phyloP scores from a whole-genome alignment of 75 land plant species.

The Pseudotsuga menziesii region DNA sequence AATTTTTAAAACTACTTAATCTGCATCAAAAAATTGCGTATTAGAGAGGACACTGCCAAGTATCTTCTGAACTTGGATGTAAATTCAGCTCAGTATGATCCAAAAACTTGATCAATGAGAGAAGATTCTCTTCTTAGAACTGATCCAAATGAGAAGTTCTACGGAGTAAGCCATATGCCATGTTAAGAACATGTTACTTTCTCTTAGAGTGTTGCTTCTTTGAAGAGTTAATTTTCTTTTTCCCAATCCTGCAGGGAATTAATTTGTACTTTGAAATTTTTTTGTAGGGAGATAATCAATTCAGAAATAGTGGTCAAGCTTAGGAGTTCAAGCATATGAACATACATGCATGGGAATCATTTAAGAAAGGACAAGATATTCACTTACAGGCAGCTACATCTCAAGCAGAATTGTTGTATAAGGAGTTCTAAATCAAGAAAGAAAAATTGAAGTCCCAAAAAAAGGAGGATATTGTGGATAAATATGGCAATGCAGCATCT shows the following conservation, averaged over 20 bases:
- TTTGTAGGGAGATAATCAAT: slow-evolving; percentile 77
- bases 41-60: slow-evolving; percentile 93
- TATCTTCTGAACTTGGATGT: slow-evolving; percentile 92
- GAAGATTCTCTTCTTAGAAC: slow-evolving; percentile 92
- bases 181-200: neutral
- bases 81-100: slow-evolving; percentile 90
- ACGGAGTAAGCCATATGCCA: slow-evolving; percentile 40
- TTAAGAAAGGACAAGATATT: slow-evolving; percentile 88
- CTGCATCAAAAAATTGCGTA: slow-evolving; percentile 76
- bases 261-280: neutral
- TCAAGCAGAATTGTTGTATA: slow-evolving; percentile 70
- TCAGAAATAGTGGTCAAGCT: slow-evolving; percentile 77
- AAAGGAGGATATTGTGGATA: slow-evolving; percentile 67
- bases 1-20: slow-evolving; percentile 3
- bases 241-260: neutral
- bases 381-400: slow-evolving; percentile 94
- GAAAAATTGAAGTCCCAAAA: slow-evolving; percentile 57
- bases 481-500: slow-evolving; percentile 88
- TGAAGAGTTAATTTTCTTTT: neutral
- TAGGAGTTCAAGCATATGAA: slow-evolving; percentile 87
- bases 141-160: slow-evolving; percentile 96
- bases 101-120: slow-evolving; percentile 91
- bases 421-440: slow-evolving; percentile 67
- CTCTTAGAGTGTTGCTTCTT: neutral
- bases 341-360: slow-evolving; percentile 91